Evolutionary conservation across 768 basidiomycete species (phyloP).

Genomic region (Thelephora aurantiotincta): DNA sequence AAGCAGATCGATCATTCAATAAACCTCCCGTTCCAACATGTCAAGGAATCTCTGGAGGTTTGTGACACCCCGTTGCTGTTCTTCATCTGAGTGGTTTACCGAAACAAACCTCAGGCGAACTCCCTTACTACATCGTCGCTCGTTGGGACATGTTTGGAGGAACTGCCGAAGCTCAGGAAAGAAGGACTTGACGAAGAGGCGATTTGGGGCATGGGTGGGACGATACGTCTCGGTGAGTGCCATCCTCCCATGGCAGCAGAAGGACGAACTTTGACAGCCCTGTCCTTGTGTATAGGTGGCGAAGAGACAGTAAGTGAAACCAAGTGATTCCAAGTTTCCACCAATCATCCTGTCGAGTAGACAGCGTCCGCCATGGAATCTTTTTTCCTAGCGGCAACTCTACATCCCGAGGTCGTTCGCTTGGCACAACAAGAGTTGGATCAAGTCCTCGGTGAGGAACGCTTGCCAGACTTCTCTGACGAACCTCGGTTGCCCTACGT

Average conservation of each 20-base stretch:
- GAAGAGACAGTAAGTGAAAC: conserved; percentile 3
- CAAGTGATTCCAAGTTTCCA: not conserved
- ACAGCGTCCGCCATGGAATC: conserved; percentile 6
- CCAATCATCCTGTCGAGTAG: conserved; percentile 1
- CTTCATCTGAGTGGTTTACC: not conserved
- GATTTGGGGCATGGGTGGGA: conserved; percentile 5
- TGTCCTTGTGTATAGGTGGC: conserved; percentile 1
- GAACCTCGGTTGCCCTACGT: conserved; percentile 12
- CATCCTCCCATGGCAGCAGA: not conserved
- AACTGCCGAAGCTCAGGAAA: conserved; percentile 1
- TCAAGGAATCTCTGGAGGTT: conserved; percentile 25
- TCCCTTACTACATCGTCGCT: not conserved
- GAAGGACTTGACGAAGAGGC: conserved; percentile 15
- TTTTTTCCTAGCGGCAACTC: conserved; percentile 11
- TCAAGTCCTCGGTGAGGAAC: no score
- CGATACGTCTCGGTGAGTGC: not conserved
- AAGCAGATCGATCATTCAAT: conserved; percentile 3
- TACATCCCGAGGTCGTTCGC: no score
- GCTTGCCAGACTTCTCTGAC: no score
- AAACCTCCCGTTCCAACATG: no score
- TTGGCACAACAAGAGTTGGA: no score
- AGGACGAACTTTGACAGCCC: not conserved
- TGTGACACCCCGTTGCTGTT: not conserved
- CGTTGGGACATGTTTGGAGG: conserved; percentile 34
- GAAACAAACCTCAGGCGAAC: not conserved